These are phyloP conservation scores for Cochlearia excelsa DNA, from an alignment of 345 rosid species.

Conservation along the genomic window DNA sequence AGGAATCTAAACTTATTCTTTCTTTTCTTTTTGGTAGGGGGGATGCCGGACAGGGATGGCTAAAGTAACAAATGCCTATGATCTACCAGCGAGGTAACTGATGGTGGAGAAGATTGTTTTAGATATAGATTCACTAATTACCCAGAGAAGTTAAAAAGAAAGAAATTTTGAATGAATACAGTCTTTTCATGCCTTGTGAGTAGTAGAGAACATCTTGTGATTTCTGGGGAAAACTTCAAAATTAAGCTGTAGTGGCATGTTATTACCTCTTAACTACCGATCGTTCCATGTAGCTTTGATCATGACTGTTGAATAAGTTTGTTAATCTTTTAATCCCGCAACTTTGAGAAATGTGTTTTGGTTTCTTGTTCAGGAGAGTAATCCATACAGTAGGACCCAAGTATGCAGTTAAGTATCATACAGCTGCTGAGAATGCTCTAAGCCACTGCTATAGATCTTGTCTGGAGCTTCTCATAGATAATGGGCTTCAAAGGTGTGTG, in stretches of 20 bases:
- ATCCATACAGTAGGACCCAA: conserved; percentile 98
- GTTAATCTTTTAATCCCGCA: not conserved
- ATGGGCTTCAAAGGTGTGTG: conserved; percentile 73
- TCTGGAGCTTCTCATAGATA: conserved; percentile 88
- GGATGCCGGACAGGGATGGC: conserved; percentile 99
- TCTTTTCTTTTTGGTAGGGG: conserved; percentile 53
- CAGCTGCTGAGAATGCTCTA: conserved; percentile 98
- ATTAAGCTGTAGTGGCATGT: conserved; percentile 10
- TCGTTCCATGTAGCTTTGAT: not conserved
- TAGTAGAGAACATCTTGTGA: not conserved
- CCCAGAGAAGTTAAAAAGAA: not conserved
- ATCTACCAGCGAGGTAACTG: conserved; percentile 88
- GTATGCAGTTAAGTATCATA: conserved; percentile 93
- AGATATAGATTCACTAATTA: conserved; percentile 1
- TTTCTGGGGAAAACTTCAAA: not conserved
- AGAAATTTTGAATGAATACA: not conserved
- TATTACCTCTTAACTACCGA: not conserved
- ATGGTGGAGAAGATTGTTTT: conserved; percentile 15
- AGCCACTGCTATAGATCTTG: conserved; percentile 98
- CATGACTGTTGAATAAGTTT: conserved; percentile 5
- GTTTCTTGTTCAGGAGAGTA: conserved; percentile 52
- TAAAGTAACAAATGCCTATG: conserved; percentile 88
- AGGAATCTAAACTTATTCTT: conserved; percentile 2
- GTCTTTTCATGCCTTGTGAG: conserved; percentile 15
- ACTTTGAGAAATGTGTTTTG: not conserved